Base-by-base conservation (phyloP, 2,329 filamentous ascomycete genomes). In the Botrytis fabae region DNA sequence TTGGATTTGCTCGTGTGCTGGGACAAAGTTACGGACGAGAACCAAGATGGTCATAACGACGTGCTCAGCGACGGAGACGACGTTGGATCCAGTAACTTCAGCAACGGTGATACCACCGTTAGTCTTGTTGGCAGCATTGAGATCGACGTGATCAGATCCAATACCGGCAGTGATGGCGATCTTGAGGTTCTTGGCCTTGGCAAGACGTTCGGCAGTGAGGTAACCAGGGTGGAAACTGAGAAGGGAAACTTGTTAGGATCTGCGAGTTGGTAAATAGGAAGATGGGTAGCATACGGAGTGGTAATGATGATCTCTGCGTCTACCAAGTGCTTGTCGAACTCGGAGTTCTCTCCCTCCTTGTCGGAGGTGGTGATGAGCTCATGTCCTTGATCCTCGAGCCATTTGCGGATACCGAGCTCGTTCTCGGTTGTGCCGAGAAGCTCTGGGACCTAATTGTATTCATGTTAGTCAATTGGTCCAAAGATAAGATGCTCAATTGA, bases 221-320 rank as follows among this genome's bases (percentile, higher is more conserved):
- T 99, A 99, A 77, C 95, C 96, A 71, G 95, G 95, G 88, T 98
- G 95, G 92, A 98, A 98, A 82, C 93, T 97, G 79, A 18, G 38
- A 57, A 77, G 71, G 40, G 38, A 9, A 10, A 54, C 59, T 57
- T 68, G 57, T 71, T 14, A 69, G 57, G 12, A 61, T 35, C 32
- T 32, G 57, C 25, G 10, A 4, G 54, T 42, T 22, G 35, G 32
- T 44, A 46, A 35, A 38, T 32, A 51, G 57, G 54, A 69, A 20
- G 22, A 35, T 63, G 74, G 46, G 79, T 20, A 44, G 78, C 87
- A 75, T 84, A 97, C 93, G 96, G 96, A 73, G 96, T 99, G 79
- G 96, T 99, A 85, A 99, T 98, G 89, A 99, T 98, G 84, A 99
- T 88, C 85, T 99, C 96, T 75, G 96, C 94, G 82, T 98, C 96